Percentiles rank a stretch among this genome's conserved stretches.
These are phyloP conservation scores for Chlorencoelia australis DNA, from an alignment of 2,329 filamentous ascomycete genomes.

Conservation along the genomic window DNA sequence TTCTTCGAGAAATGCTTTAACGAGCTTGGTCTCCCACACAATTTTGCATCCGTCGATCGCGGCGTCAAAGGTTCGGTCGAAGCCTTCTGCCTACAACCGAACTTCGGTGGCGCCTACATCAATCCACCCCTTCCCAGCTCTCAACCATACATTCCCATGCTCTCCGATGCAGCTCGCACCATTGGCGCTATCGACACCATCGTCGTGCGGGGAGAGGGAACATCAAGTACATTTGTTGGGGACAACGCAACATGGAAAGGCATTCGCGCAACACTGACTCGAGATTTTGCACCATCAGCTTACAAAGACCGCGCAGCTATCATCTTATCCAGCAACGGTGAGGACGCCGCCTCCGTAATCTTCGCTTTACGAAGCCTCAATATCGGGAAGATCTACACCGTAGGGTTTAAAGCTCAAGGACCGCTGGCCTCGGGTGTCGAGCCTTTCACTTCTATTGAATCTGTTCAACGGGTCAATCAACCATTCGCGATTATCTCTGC, in stretches of 20 bases:
- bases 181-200: conserved; percentile 81
- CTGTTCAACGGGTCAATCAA: conserved; percentile 67
- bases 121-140: conserved; percentile 57
- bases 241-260: conserved; percentile 83
- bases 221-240: conserved; percentile 51
- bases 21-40: conserved; percentile 75
- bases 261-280: conserved; percentile 69
- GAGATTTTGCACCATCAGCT: conserved; percentile 73
- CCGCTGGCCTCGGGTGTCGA: conserved; percentile 55
- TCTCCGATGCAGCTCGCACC: conserved; percentile 67
- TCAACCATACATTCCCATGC: conserved; percentile 48
- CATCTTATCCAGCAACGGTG: conserved; percentile 60
- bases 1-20: conserved; percentile 83
- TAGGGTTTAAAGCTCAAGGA: conserved; percentile 62
- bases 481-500: conserved; percentile 78
- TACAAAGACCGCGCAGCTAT: conserved; percentile 69
- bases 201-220: conserved; percentile 45
- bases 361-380: conserved; percentile 69
- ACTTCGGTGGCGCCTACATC: conserved; percentile 75
- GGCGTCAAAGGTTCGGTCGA: conserved; percentile 59
- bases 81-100: conserved; percentile 58
- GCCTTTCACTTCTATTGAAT: conserved; percentile 60
- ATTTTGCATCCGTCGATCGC: conserved; percentile 65
- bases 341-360: conserved; percentile 68
- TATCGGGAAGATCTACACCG: conserved; percentile 72